Evolutionary conservation across 345 rosid genomes (phyloP), one percentile per base, ranked within the genome.

Genomic region (Hirschfeldia incana): DNA sequence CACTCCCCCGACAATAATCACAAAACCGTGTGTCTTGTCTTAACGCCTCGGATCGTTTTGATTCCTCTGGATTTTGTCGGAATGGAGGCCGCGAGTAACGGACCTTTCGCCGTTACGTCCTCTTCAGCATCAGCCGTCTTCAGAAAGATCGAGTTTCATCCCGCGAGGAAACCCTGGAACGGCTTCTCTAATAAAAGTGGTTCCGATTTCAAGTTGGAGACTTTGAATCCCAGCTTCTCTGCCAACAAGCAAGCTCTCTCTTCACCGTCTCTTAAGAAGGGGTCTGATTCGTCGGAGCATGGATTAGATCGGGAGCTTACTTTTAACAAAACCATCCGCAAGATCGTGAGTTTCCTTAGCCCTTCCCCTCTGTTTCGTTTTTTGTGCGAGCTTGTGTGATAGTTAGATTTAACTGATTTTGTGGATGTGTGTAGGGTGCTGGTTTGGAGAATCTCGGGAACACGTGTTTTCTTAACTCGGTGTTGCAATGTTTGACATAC

Each of bases 391-490:
- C 42, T n/a, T 29, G 4, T 75, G 53, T 46, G 33, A 4, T 36
- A 4, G 8, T 36, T 7, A 1, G 42, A 36, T 39, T 16, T 55
- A 60, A 33, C n/a, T 60, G 57, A 72, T 16, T 13, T 21, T n/a
- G 39, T 44, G 37, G 58, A 68, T 1, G 63, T 78, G 3, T 83
- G 63, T 87, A 93, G 99, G 99, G 99, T 76, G 99, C 98, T 58
- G 98, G 99, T 77, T 86, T 93, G 81, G 84, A 84, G 81, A 95
- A 95, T 86, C 91, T 95, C 34, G 99, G 99, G 79, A 95, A 95
- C 76, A 95, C 99, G 74, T 95, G 99, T 84, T 95, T 91, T 81
- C 94, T 95, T 13, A 95, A 93, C 76, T 95, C 98, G 3, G 99
- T 95, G 5, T 76, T 95, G 81, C 98, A 95, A 73, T 95, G 99